phyloP scores from a whole-genome alignment of 108 stramenopile genomes.

The Tribonema minus region DNA sequence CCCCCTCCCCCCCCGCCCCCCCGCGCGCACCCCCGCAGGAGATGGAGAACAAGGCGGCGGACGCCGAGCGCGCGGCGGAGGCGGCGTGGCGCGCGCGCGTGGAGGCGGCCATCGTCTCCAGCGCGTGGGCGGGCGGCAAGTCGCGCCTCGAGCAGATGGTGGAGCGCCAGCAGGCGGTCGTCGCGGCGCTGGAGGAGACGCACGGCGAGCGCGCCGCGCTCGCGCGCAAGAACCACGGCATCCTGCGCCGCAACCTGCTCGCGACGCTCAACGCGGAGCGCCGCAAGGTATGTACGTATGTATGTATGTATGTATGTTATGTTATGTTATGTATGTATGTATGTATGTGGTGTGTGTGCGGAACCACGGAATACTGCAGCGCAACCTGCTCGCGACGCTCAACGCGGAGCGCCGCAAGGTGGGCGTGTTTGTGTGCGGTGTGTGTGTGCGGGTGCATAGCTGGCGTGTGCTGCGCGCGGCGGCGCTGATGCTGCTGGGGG shows the following conservation, averaged over 20 bases:
- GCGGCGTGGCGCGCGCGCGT: neutral
- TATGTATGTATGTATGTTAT: too few species aligned
- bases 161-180: slow-evolving; percentile 31
- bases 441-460: too few species aligned
- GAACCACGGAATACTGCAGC: slow-evolving; percentile 21
- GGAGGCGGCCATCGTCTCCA: neutral
- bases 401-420: slow-evolving; percentile 37
- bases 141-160: slow-evolving; percentile 44
- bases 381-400: slow-evolving; percentile 17
- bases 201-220: slow-evolving; percentile 23
- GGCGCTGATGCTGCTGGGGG: too few species aligned
- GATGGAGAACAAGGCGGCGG: neutral
- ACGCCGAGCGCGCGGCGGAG: neutral
- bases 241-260: slow-evolving; percentile 23
- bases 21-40: too few species aligned
- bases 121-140: slow-evolving; percentile 38
- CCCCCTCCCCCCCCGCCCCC: too few species aligned
- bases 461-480: too few species aligned
- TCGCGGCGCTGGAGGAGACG: slow-evolving; percentile 8
- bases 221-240: slow-evolving; percentile 11
- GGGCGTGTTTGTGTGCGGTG: too few species aligned
- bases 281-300: slow-evolving; percentile 11
- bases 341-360: too few species aligned
- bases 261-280: slow-evolving; percentile 29
- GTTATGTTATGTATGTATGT: too few species aligned